Evolutionary conservation across 306 rosid species (phyloP), one percentile per base, ranked within the genome.

Genomic region (Spatholobus suberectus): DNA sequence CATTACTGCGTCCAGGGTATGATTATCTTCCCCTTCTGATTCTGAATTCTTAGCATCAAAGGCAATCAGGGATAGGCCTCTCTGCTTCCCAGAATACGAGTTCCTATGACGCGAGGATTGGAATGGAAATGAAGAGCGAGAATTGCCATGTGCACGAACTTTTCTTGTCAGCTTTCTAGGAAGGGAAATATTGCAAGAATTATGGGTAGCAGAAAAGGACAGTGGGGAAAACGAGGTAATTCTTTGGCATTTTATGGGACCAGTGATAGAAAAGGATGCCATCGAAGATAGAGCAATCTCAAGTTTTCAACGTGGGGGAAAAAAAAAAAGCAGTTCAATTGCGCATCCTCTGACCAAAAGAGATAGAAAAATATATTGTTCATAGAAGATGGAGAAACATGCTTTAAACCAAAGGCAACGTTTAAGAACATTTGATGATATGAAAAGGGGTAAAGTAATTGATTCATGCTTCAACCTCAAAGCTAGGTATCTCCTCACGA

Each of bases 21-120:
- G 68, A 11, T 83, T 44, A 75, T 88, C 87, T 77, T 80, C 87
- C 44, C 21, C 79, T 43, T 76, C 76, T 41, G 86, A 35, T 62
- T 66, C 87, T 79, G 94, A 89, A 70, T 55, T 84, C 37, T 79
- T 84, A 41, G 87, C 73, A 66, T 78, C 83, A 59, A 81, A 70
- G 15, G 85, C 89, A 81, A 63, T 68, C 2, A 78, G 18, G n/a
- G 82, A 76, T 37, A 26, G 12, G 9, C 82, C 71, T 74, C 61
- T 81, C 26, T 74, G 77, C 38, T 83, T 83, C 78, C 7, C 17
- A 9, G 73, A 68, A 82, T 51, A 83, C 29, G 78, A 75, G 41
- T 75, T 82, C 59, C 57, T 77, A n/a, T 68, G 71, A 44, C 66
- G 29, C 35, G 35, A 70, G 29, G 81, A 21, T 15, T 79, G 70